phyloP scores from a whole-genome alignment of 106 monocot genomes.

The Cymbidium sinense region DNA sequence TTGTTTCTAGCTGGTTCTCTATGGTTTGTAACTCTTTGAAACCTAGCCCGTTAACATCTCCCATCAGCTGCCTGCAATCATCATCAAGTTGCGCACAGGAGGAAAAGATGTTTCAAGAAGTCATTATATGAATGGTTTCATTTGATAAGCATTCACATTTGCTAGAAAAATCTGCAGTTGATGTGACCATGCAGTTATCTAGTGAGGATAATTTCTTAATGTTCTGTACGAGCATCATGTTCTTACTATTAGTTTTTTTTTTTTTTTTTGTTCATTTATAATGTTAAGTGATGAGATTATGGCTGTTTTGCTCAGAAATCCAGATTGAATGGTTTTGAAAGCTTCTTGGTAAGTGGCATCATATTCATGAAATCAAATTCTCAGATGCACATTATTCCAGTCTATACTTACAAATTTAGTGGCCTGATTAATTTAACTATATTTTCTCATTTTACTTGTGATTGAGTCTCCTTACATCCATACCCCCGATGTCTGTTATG shows the following conservation, averaged over 20 bases:
- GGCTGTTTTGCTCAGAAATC: too few species aligned
- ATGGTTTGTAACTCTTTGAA: constrained; percentile 16
- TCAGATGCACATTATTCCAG: too few species aligned
- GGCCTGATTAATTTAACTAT: too few species aligned
- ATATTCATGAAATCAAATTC: too few species aligned
- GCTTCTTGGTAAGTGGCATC: too few species aligned
- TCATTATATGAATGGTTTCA: neutral
- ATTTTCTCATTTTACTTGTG: too few species aligned
- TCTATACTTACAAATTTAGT: too few species aligned
- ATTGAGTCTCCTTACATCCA: too few species aligned
- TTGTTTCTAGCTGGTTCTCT: constrained; percentile 13
- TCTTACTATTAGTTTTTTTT: neutral
- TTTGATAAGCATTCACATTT: neutral
- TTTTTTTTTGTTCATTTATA: too few species aligned
- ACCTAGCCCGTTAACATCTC: constrained; percentile 8
- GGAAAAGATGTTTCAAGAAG: neutral
- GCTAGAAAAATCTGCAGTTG: neutral
- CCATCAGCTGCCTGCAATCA: constrained; percentile 17
- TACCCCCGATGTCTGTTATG: too few species aligned
- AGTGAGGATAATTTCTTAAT: neutral
- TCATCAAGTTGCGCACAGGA: neutral
- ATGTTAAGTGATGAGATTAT: too few species aligned
- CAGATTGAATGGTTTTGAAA: too few species aligned
- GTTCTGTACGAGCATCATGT: neutral
- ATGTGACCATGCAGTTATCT: neutral